A percentile compares a stretch with the other conserved stretches of the same genome.
Conservation (phyloP, 2,329 filamentous ascomycete species). For the Arthrobotrys pseudoclavata region DNA sequence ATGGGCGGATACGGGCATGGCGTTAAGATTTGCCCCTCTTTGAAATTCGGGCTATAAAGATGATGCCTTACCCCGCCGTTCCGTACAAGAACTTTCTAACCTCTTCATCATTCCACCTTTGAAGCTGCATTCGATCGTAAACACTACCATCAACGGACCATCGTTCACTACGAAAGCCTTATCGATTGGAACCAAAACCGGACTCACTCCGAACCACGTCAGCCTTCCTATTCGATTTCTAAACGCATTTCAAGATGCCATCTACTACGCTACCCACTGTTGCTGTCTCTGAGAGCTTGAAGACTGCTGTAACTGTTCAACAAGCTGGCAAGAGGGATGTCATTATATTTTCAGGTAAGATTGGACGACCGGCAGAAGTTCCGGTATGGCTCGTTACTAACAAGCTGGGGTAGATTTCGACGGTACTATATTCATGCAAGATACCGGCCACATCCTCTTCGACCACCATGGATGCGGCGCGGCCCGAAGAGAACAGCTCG, state of each 20-base stretch:
- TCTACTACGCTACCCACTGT: slow-evolving; percentile 47
- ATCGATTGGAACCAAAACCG: not conserved
- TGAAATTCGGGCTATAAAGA: slow-evolving; percentile 46
- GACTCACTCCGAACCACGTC: not conserved
- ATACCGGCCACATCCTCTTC: slow-evolving; percentile 78
- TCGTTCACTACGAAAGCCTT: slow-evolving; percentile 7
- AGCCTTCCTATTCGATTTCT: not conserved
- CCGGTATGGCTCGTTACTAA: slow-evolving; percentile 2
- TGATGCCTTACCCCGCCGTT: slow-evolving; percentile 5
- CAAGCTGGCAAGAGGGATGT: slow-evolving; percentile 66
- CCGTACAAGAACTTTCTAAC: not conserved
- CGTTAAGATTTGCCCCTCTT: slow-evolving; percentile 23
- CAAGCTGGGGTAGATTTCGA: slow-evolving; percentile 72
- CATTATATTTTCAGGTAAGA: slow-evolving; percentile 68
- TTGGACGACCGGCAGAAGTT: not conserved
- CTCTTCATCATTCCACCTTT: not conserved
- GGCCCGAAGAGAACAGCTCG: slow-evolving; percentile 71
- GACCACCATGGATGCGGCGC: slow-evolving; percentile 75
- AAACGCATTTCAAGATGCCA: slow-evolving; percentile 45
- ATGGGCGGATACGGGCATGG: slow-evolving; percentile 7
- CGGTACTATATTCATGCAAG: slow-evolving; percentile 80
- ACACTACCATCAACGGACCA: not conserved
- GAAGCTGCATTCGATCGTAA: not conserved
- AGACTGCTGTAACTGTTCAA: slow-evolving; percentile 60
- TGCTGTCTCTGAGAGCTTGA: slow-evolving; percentile 54